Base-by-base conservation (phyloP, 2,329 filamentous ascomycete genomes). In the Phoma sp. region DNA sequence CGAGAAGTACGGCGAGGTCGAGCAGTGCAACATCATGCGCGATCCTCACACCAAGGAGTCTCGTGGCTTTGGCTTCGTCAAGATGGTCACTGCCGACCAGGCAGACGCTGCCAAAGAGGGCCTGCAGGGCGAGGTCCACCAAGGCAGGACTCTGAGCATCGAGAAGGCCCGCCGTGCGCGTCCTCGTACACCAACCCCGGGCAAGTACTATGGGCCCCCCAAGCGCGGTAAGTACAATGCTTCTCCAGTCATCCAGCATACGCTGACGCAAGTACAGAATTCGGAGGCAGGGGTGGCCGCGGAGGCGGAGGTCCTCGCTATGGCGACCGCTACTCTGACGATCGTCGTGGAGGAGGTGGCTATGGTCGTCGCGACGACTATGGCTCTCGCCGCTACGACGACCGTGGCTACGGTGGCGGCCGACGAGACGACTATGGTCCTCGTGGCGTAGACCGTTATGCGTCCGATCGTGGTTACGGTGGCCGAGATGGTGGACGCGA, bases 11-110 rank as follows among this genome's bases (percentile, higher is more conserved):
- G 95, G 95, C 66, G 92, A 96, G 74, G 95, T 99, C 47, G 93
- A 98, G 80, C 98, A 96, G 80, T 98, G 93, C 82, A 96, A 97
- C 77, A 99, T 99, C 80, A 99, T 99, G 95, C 87, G 93, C 72
- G 95, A 99, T 74, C 95, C 95, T 59, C 95, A 99, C 78, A 96
- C 91, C 71, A 96, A 96, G 80, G 95, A 99, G 79, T 98, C 93
- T 67, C 95, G 95, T 78, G 95, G 95, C 64, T 99, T 99, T 65
- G 95, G 95, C 52, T 99, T 99, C 80, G 95, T 99, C 75, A 98
- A 99, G 83, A 98, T 99, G 93, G 87, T 92, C 57, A 96, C 91
- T 54, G 86, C 91, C 43, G 93, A 98, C 51, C 90, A 96, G 78
- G 95, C 95, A 61, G 95, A 99, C 77, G 93, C 95, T 65, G 95